A percentile compares a stretch with the other conserved stretches of the same genome.
Evolutionary conservation across 805 yeast genomes (phyloP).

Genomic region (Hemisphaericaspora nanyangensis): DNA sequence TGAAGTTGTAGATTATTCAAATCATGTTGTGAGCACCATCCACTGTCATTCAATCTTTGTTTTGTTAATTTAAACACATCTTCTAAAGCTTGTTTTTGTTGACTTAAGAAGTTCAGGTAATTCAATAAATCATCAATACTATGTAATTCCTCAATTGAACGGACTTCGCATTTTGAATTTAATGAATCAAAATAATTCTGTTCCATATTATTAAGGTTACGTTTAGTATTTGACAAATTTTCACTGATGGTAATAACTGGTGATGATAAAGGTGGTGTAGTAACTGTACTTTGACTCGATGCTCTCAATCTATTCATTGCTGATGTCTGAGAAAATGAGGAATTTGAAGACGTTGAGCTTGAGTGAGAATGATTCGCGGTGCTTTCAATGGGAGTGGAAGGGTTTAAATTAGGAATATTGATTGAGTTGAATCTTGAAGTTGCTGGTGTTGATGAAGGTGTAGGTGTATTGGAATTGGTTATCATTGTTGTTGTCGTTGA

Average conservation of each 20-base stretch:
- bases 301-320: conserved; percentile 7
- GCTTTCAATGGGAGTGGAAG: neutral
- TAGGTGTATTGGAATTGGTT: conserved; percentile 5
- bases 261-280: conserved; percentile 28
- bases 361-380: conserved; percentile 9
- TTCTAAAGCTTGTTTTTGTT: conserved; percentile 29
- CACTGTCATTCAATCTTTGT: conserved; percentile 28
- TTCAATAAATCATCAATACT: conserved; percentile 21
- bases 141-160: conserved; percentile 20
- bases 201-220: conserved; percentile 26
- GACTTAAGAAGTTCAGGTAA: conserved; percentile 28
- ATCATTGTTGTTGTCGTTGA: neutral
- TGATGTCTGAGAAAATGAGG: conserved; percentile 1
- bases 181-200: conserved; percentile 31
- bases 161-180: conserved; percentile 10
- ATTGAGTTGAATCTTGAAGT: neutral
- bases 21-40: conserved; percentile 43
- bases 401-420: neutral
- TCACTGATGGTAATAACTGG: conserved; percentile 40
- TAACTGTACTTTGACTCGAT: conserved; percentile 7
- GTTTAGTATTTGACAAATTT: conserved; percentile 25
- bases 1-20: conserved; percentile 37
- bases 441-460: conserved; percentile 9
- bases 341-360: conserved; percentile 3
- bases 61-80: conserved; percentile 33